A percentile compares a stretch with the other conserved stretches of the same genome.
Conservation (phyloP, 2,329 filamentous ascomycete genomes). For the Metarhizium robertsii region DNA sequence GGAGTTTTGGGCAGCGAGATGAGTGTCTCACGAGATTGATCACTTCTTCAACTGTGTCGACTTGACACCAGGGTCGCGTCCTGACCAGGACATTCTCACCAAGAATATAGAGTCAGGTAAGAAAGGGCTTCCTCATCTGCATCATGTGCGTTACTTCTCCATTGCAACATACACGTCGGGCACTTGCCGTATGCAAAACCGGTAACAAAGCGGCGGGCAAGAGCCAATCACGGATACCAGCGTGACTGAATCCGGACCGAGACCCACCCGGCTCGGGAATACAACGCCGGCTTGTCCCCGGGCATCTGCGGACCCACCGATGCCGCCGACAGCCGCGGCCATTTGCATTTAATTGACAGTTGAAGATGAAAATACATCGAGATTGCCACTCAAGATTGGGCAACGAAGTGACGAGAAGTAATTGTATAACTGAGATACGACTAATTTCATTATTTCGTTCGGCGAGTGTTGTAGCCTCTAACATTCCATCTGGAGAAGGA, state of each 20-base stretch:
- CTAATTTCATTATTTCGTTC: no score
- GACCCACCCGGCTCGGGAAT: slow-evolving; percentile 2
- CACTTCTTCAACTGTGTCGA: neutral
- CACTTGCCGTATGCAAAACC: neutral
- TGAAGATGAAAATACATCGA: no score
- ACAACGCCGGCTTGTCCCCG: neutral
- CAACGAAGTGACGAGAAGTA: no score
- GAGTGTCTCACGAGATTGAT: neutral
- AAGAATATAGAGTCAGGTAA: neutral
- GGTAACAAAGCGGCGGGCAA: neutral
- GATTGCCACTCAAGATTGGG: no score
- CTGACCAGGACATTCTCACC: neutral
- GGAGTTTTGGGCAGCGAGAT: neutral
- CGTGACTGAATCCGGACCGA: neutral
- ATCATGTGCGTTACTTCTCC: neutral
- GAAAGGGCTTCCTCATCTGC: neutral
- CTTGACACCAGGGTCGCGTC: neutral
- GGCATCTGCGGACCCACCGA: slow-evolving; percentile 9
- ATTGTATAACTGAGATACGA: no score
- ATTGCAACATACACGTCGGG: neutral
- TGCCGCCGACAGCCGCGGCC: slow-evolving; percentile 16
- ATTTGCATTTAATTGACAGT: no score
- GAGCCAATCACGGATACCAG: neutral
- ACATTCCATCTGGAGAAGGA: neutral
- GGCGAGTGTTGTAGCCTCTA: no score